Percentiles rank a stretch among this genome's conserved stretches.
Evolutionary conservation across 805 yeast species (phyloP).

Genomic region (Starmerella bacillaris): DNA sequence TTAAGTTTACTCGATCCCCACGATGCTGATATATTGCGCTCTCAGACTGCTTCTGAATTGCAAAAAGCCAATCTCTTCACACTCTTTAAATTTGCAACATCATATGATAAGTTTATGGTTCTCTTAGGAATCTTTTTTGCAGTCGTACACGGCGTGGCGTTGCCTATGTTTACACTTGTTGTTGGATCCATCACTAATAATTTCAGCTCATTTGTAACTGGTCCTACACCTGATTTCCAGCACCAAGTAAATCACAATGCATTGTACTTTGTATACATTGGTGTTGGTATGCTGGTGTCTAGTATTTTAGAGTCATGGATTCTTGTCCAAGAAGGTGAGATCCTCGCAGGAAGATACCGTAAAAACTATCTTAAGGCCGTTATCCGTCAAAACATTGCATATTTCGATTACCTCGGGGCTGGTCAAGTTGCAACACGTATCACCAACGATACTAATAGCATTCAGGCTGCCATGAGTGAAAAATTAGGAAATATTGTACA

Average conservation of each 20-base stretch:
- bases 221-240: constrained; percentile 20
- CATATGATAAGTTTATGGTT: constrained; percentile 19
- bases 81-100: constrained; percentile 23
- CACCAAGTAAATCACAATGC: constrained; percentile 23
- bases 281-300: constrained; percentile 23
- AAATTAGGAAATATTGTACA: constrained; percentile 26
- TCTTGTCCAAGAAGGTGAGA: constrained; percentile 27
- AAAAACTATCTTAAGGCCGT: constrained; percentile 24
- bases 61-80: constrained; percentile 18
- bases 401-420: constrained; percentile 27
- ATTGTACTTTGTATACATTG: constrained; percentile 27
- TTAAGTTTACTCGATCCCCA: constrained; percentile 16
- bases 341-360: constrained; percentile 26
- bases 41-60: constrained; percentile 19
- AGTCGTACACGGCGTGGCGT: constrained; percentile 25
- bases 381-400: constrained; percentile 27
- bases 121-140: constrained; percentile 21
- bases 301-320: constrained; percentile 23
- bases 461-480: constrained; percentile 29
- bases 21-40: constrained; percentile 22
- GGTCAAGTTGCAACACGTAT: constrained; percentile 29
- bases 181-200: constrained; percentile 26
- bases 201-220: constrained; percentile 22
- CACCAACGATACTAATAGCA: constrained; percentile 26
- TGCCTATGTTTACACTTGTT: constrained; percentile 28